Percentiles rank a stretch among this genome's conserved stretches.
These are phyloP conservation scores for Fistulifera solaris DNA, from an alignment of 108 stramenopile genomes.

Conservation along the genomic window DNA sequence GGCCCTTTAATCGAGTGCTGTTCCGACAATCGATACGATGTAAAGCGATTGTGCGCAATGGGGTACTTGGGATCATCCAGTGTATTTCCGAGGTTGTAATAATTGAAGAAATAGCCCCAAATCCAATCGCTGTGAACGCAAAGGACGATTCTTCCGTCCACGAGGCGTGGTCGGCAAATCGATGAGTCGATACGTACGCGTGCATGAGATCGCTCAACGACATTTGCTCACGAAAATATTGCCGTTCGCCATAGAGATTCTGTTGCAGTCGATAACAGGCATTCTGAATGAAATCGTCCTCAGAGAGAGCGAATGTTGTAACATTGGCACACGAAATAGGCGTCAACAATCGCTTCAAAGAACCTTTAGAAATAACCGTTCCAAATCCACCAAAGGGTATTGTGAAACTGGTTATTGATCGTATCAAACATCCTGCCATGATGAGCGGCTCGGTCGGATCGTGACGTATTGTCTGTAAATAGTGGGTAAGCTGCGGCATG, in stretches of 20 bases:
- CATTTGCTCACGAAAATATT: constrained; percentile 21
- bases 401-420: background rate
- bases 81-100: background rate
- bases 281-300: background rate
- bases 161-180: background rate
- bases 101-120: constrained; percentile 12
- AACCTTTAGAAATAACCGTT: constrained; percentile 17
- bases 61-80: too few relatives aligned
- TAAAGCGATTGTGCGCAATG: too few relatives aligned
- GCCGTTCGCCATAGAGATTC: constrained; percentile 16
- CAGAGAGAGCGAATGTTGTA: background rate
- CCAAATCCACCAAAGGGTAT: constrained; percentile 34
- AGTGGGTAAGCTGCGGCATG: background rate
- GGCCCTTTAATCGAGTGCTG: too few relatives aligned
- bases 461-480: background rate
- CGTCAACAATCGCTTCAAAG: constrained; percentile 14
- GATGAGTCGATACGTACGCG: constrained; percentile 8
- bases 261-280: constrained; percentile 18
- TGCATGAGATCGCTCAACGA: constrained; percentile 19
- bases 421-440: constrained; percentile 4
- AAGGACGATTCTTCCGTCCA: constrained; percentile 7
- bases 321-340: constrained; percentile 7
- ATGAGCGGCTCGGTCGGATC: background rate
- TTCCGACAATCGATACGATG: too few relatives aligned
- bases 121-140: constrained; percentile 13